Percentiles rank a stretch among this genome's conserved stretches.
Conservation (phyloP, 192 early-diverging fungal species). For the Gonapodya sp. region DNA sequence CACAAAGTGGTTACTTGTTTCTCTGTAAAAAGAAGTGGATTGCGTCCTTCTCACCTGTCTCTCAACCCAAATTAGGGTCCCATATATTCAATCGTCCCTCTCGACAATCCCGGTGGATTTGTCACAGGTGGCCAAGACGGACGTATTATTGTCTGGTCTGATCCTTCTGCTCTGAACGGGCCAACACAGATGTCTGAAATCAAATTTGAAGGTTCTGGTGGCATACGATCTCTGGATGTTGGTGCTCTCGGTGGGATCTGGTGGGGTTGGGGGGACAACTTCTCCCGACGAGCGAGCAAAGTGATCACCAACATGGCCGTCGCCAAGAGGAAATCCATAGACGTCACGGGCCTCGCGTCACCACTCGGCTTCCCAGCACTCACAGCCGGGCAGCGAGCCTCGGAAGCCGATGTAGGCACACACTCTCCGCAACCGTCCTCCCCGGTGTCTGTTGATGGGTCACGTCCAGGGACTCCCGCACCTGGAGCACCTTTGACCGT, state of each 20-base stretch:
- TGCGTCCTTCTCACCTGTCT: not conserved
- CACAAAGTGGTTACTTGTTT: not conserved
- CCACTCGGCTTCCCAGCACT: not conserved
- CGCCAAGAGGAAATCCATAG: not conserved
- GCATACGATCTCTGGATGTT: not conserved
- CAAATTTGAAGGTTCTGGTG: slow-evolving; percentile 1
- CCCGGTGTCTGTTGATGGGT: not conserved
- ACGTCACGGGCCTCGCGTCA: not conserved
- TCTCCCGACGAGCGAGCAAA: not conserved
- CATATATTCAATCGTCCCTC: not conserved
- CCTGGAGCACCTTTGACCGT: not conserved
- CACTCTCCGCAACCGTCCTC: not conserved
- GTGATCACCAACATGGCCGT: slow-evolving; percentile 1
- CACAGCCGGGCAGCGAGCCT: not conserved
- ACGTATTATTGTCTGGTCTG: not conserved
- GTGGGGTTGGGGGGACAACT: not conserved
- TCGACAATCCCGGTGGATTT: not conserved
- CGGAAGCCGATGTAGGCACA: not conserved
- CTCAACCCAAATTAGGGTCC: not conserved
- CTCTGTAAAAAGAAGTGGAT: not conserved
- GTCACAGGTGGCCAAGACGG: not conserved
- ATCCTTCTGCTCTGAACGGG: not conserved
- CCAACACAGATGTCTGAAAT: not conserved
- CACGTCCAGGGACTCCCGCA: not conserved
- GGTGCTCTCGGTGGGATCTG: not conserved